These are phyloP conservation scores for Asparagopsis taxiformis DNA, from an alignment of 31 red algal genomes.

Conservation along the genomic window DNA sequence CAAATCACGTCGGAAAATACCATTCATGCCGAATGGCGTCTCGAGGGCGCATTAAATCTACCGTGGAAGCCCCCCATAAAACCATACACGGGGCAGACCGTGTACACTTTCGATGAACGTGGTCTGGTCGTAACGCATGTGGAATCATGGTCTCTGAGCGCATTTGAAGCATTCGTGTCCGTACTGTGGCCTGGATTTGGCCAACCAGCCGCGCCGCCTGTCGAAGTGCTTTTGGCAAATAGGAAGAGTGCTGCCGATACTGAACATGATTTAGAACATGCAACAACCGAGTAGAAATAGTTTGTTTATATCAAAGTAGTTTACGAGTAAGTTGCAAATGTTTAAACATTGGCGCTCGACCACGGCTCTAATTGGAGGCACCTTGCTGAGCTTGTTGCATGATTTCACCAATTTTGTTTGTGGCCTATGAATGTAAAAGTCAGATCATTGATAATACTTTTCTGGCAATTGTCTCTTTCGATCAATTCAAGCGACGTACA, in stretches of 20 bases:
- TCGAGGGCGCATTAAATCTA: constrained; percentile 59
- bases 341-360: too few species aligned
- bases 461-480: background rate
- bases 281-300: too few species aligned
- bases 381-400: constrained; percentile 75
- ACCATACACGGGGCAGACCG: constrained; percentile 42
- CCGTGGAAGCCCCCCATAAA: constrained; percentile 66
- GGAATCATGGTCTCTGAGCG: constrained; percentile 56
- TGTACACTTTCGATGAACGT: constrained; percentile 39
- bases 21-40: constrained; percentile 51
- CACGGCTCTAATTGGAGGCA: background rate
- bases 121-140: constrained; percentile 43
- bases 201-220: constrained; percentile 21
- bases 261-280: too few species aligned
- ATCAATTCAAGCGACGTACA: constrained; percentile 67
- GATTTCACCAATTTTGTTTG: constrained; percentile 70
- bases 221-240: constrained; percentile 9
- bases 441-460: background rate
- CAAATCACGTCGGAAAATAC: background rate
- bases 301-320: too few species aligned
- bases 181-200: constrained; percentile 50
- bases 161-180: constrained; percentile 58
- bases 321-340: too few species aligned
- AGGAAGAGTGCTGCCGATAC: constrained; percentile 4
- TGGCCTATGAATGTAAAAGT: constrained; percentile 16